Percentiles rank a stretch among this genome's conserved stretches.
Evolutionary conservation across 805 yeast genomes (phyloP).

Genomic region (Metschnikowia henanensis): DNA sequence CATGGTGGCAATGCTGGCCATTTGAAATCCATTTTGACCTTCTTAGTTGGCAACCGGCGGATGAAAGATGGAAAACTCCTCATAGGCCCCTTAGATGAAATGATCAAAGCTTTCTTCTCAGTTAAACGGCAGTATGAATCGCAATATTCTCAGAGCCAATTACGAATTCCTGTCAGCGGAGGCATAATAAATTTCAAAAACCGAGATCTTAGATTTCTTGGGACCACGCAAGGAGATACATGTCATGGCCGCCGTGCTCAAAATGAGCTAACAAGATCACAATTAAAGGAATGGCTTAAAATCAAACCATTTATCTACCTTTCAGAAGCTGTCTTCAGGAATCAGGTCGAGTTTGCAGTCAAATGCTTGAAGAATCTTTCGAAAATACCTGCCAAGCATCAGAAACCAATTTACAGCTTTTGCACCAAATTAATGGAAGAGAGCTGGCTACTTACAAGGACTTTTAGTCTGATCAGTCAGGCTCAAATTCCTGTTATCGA

Average conservation of each 20-base stretch:
- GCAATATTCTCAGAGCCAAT: not conserved
- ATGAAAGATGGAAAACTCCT: slow-evolving; percentile 1
- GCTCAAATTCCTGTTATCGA: slow-evolving; percentile 14
- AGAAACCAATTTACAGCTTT: slow-evolving; percentile 20
- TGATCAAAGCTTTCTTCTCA: not conserved
- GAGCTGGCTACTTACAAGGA: slow-evolving; percentile 22
- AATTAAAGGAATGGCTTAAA: slow-evolving; percentile 39
- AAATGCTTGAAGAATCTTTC: slow-evolving; percentile 6
- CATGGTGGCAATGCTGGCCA: not conserved
- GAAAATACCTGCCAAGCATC: slow-evolving; percentile 14
- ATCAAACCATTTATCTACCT: slow-evolving; percentile 36
- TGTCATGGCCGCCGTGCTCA: not conserved
- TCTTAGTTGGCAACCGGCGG: slow-evolving; percentile 12
- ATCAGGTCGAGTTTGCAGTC: slow-evolving; percentile 13
- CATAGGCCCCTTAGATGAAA: not conserved
- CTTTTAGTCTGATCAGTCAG: slow-evolving; percentile 17
- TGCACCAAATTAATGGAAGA: slow-evolving; percentile 22
- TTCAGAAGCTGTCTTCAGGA: slow-evolving; percentile 21
- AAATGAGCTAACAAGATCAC: slow-evolving; percentile 19
- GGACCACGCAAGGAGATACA: not conserved
- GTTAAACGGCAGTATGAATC: not conserved
- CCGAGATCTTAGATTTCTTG: slow-evolving; percentile 38
- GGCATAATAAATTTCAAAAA: slow-evolving; percentile 35
- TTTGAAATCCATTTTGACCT: slow-evolving; percentile 5
- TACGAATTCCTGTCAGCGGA: slow-evolving; percentile 24